Percentiles rank a stretch among this genome's conserved stretches.
phyloP scores from a whole-genome alignment of 2,329 filamentous ascomycete genomes.

The Fusarium nanum region DNA sequence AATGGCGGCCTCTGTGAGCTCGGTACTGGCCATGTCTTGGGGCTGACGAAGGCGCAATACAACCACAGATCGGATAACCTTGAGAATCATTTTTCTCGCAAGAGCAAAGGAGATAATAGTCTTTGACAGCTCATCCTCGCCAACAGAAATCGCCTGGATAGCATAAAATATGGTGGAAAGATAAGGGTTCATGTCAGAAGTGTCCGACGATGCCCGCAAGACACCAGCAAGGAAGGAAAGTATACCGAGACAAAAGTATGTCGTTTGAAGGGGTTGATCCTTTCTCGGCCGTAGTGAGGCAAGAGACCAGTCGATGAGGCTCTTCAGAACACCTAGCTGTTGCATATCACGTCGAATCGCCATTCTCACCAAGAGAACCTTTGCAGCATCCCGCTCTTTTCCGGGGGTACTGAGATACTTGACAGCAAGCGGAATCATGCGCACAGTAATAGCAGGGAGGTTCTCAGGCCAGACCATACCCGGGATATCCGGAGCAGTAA shows the following conservation, averaged over 20 bases:
- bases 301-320: slow-evolving; percentile 78
- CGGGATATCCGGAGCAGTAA: slow-evolving; percentile 55
- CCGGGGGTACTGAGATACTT: slow-evolving; percentile 79
- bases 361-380: slow-evolving; percentile 81
- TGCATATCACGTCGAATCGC: slow-evolving; percentile 92
- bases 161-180: slow-evolving; percentile 73
- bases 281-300: slow-evolving; percentile 63
- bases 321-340: slow-evolving; percentile 73
- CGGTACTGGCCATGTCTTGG: slow-evolving; percentile 57
- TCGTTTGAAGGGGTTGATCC: slow-evolving; percentile 57
- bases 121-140: slow-evolving; percentile 60
- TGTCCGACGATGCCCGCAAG: slow-evolving; percentile 74
- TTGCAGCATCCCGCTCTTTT: slow-evolving; percentile 92
- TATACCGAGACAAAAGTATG: slow-evolving; percentile 82
- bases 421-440: slow-evolving; percentile 77
- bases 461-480: slow-evolving; percentile 67
- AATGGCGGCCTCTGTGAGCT: slow-evolving; percentile 82
- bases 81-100: slow-evolving; percentile 84
- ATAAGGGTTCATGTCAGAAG: slow-evolving; percentile 77
- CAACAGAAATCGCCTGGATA: slow-evolving; percentile 68
- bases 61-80: slow-evolving; percentile 81
- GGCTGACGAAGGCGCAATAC: slow-evolving; percentile 71
- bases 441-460: slow-evolving; percentile 76
- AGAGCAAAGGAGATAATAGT: slow-evolving; percentile 77
- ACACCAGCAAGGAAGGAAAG: slow-evolving; percentile 84